A percentile compares a stretch with the other conserved stretches of the same genome.
phyloP scores from a whole-genome alignment of 2,329 filamentous ascomycete species.

The Fusarium penzigii region DNA sequence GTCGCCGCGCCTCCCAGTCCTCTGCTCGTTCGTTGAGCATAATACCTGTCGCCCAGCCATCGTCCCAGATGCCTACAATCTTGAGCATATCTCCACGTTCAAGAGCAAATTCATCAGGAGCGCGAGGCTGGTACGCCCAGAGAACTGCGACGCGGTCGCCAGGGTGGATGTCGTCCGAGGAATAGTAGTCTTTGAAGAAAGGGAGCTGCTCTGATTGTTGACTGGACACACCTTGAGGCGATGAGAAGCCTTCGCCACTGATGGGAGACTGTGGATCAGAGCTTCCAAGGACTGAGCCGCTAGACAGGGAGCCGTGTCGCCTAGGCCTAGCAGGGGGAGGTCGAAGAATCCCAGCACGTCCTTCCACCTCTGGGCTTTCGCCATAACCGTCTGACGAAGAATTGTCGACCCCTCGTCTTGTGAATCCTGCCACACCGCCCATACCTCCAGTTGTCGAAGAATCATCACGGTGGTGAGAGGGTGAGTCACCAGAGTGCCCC shows the following conservation, averaged over 20 bases:
- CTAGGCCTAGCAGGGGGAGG: slow-evolving; percentile 62
- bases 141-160: slow-evolving; percentile 87
- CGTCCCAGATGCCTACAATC: slow-evolving; percentile 97
- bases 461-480: slow-evolving; percentile 51
- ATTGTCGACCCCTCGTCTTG: slow-evolving; percentile 51
- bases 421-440: slow-evolving; percentile 49
- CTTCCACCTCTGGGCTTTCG: slow-evolving; percentile 71
- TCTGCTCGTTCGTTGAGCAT: slow-evolving; percentile 81
- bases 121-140: slow-evolving; percentile 96
- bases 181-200: slow-evolving; percentile 99
- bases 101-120: slow-evolving; percentile 87
- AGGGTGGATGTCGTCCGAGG: slow-evolving; percentile 91
- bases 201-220: slow-evolving; percentile 94
- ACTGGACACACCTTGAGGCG: slow-evolving; percentile 78
- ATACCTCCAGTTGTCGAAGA: slow-evolving; percentile 40
- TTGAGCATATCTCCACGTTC: slow-evolving; percentile 98
- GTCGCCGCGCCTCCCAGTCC: slow-evolving; percentile 78
- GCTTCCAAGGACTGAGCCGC: slow-evolving; percentile 71
- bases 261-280: slow-evolving; percentile 74
- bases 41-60: slow-evolving; percentile 96
- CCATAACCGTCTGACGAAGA: slow-evolving; percentile 74
- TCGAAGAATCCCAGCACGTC: slow-evolving; percentile 55
- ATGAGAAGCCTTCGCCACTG: slow-evolving; percentile 75
- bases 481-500: slow-evolving; percentile 65
- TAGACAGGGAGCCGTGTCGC: slow-evolving; percentile 87